Conservation (phyloP, 208 protist genomes). For the Leishmania aethiopica region DNA sequence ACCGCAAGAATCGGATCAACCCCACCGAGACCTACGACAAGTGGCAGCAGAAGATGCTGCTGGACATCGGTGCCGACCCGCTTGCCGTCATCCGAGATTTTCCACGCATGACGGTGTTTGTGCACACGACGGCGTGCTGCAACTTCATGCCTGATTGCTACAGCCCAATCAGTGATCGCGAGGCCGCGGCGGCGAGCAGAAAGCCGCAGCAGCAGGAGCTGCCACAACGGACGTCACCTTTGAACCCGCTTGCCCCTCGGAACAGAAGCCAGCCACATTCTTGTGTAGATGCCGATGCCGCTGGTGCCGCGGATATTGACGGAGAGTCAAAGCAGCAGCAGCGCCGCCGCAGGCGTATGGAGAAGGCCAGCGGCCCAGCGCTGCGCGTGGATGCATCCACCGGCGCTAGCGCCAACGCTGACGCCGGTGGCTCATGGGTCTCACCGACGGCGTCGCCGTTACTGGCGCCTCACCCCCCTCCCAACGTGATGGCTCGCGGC, state of each 20-base stretch:
- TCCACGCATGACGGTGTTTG: slow-evolving; percentile 65
- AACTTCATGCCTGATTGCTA: neutral
- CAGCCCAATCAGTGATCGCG: neutral
- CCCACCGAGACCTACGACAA: slow-evolving; percentile 45
- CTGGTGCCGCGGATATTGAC: neutral
- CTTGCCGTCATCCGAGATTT: slow-evolving; percentile 79
- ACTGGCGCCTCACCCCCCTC: slow-evolving; percentile 1
- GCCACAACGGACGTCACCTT: neutral
- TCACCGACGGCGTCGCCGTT: slow-evolving; percentile 7
- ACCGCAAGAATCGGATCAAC: slow-evolving; percentile 46
- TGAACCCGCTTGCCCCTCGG: slow-evolving; percentile 13
- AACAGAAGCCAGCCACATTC: neutral
- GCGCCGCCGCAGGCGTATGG: neutral
- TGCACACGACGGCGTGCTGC: slow-evolving; percentile 27
- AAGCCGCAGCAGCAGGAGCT: neutral
- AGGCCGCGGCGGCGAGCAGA: neutral
- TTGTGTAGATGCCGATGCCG: neutral
- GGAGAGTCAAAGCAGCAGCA: neutral
- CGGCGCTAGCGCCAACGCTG: neutral
- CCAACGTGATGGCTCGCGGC: neutral
- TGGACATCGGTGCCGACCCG: slow-evolving; percentile 54
- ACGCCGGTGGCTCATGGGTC: neutral
- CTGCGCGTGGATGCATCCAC: neutral
- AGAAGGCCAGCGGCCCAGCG: neutral
- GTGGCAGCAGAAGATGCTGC: slow-evolving; percentile 48